A percentile compares a stretch with the other conserved stretches of the same genome.
phyloP scores from a whole-genome alignment of 176 grass and related monocot species.

The Triticum turgidum region DNA sequence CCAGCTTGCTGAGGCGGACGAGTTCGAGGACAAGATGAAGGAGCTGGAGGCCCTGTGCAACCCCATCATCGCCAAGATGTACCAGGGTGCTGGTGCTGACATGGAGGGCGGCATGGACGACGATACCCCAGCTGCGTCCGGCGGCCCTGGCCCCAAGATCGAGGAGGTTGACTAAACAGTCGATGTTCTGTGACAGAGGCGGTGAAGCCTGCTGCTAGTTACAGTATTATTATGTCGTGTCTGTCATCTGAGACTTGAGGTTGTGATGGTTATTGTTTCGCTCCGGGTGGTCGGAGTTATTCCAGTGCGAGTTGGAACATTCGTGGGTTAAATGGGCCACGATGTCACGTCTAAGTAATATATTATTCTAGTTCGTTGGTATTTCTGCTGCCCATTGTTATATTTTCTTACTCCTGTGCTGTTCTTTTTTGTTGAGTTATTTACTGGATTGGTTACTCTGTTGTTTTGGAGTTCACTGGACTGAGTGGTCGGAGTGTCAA shows the following conservation, averaged over 20 bases:
- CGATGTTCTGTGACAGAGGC: not conserved
- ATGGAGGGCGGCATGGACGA: conserved; percentile 55
- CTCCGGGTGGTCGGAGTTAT: not conserved
- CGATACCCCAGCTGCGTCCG: not conserved
- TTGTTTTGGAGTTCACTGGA: too few relatives aligned
- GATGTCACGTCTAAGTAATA: not conserved
- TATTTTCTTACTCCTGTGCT: too few relatives aligned
- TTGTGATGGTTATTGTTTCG: not conserved
- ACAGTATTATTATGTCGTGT: not conserved
- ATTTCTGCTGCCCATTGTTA: not conserved
- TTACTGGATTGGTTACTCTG: too few relatives aligned
- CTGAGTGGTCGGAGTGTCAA: too few relatives aligned
- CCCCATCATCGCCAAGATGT: conserved; percentile 63
- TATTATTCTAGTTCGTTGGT: not conserved
- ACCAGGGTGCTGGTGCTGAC: conserved; percentile 53
- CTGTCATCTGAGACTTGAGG: not conserved
- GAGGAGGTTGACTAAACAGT: conserved; percentile 48
- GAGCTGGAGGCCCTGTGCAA: conserved; percentile 61
- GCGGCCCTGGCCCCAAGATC: conserved; percentile 58
- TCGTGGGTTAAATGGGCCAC: not conserved
- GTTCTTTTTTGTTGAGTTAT: too few relatives aligned
- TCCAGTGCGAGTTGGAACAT: not conserved
- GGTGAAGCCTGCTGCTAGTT: not conserved
- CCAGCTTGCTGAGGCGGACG: conserved; percentile 56
- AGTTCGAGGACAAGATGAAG: conserved; percentile 70